These are phyloP conservation scores for Bipolaris cookei DNA, from an alignment of 2,329 filamentous ascomycete species.

Conservation along the genomic window DNA sequence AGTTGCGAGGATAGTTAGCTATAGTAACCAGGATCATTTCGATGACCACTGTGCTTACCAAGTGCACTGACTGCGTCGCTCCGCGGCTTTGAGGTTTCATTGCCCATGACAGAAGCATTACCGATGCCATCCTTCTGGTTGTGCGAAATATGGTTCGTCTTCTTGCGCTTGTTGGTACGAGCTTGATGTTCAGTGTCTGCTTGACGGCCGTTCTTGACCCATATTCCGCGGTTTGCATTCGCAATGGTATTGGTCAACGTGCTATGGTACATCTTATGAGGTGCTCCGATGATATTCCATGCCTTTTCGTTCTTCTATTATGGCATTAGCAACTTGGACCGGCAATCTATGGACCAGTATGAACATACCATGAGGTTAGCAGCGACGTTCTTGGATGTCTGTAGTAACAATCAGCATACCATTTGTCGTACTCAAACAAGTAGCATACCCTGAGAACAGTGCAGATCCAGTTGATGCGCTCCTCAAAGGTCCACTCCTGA, in stretches of 20 bases:
- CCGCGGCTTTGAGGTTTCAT: not conserved
- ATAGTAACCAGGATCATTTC: not conserved
- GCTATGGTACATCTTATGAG: conserved; percentile 20
- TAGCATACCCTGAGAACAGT: conserved; percentile 12
- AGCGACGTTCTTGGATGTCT: conserved; percentile 16
- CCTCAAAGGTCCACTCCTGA: conserved; percentile 16
- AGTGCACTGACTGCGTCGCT: not conserved
- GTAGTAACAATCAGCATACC: not conserved
- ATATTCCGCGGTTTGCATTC: conserved; percentile 14
- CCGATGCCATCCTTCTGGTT: not conserved
- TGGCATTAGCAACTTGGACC: not conserved
- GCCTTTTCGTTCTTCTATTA: conserved; percentile 20
- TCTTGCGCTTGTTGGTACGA: conserved; percentile 3
- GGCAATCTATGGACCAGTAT: not conserved
- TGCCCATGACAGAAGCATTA: not conserved
- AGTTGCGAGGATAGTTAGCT: not conserved
- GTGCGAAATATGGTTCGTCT: not conserved
- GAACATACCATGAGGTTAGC: conserved; percentile 20
- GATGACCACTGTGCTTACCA: not conserved
- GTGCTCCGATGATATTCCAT: conserved; percentile 18
- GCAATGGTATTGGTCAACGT: conserved; percentile 15
- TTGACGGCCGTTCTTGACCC: conserved; percentile 16
- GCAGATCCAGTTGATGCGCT: conserved; percentile 22
- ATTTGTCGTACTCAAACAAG: not conserved
- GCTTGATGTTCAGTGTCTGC: conserved; percentile 9